Evolutionary conservation across 805 yeast genomes (phyloP).

Genomic region (Ogataea pignaliae): DNA sequence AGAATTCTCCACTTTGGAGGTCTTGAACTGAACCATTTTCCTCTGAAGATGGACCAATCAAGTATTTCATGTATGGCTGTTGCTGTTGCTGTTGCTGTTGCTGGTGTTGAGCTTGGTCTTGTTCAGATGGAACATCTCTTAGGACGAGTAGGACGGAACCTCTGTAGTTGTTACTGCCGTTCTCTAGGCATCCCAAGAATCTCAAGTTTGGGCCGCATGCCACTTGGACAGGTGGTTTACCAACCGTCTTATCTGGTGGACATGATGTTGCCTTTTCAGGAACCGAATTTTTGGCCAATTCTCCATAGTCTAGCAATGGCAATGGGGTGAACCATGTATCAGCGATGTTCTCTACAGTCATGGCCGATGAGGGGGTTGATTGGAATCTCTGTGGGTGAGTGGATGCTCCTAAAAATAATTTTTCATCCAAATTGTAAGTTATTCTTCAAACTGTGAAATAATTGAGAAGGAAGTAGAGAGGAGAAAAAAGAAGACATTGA

Average conservation of each 20-base stretch:
- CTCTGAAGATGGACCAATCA: slow-evolving; percentile 31
- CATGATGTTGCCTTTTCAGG: slow-evolving; percentile 17
- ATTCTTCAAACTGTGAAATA: no score
- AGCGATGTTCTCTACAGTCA: slow-evolving; percentile 10
- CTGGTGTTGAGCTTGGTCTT: slow-evolving; percentile 4
- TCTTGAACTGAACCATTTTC: slow-evolving; percentile 3
- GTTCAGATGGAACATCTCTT: slow-evolving; percentile 32
- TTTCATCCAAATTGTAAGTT: no score
- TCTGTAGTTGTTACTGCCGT: slow-evolving; percentile 47
- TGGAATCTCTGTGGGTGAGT: no score
- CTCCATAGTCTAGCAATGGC: slow-evolving; percentile 23
- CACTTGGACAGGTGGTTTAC: slow-evolving; percentile 36
- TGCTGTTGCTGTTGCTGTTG: no score
- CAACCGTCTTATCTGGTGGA: slow-evolving; percentile 24
- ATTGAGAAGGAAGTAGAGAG: no score
- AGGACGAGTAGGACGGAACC: slow-evolving; percentile 68
- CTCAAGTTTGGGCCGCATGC: slow-evolving; percentile 78
- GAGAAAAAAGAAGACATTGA: no score
- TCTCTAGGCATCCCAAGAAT: slow-evolving; percentile 58
- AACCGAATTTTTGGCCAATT: slow-evolving; percentile 13
- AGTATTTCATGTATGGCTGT: slow-evolving; percentile 29
- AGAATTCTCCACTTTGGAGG: slow-evolving; percentile 39
- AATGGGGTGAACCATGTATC: slow-evolving; percentile 27
- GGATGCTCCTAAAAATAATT: no score
- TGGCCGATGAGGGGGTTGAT: not conserved